Base-by-base conservation (phyloP, 2,329 filamentous ascomycete species). In the Phymatotrichopsis omnivora region DNA sequence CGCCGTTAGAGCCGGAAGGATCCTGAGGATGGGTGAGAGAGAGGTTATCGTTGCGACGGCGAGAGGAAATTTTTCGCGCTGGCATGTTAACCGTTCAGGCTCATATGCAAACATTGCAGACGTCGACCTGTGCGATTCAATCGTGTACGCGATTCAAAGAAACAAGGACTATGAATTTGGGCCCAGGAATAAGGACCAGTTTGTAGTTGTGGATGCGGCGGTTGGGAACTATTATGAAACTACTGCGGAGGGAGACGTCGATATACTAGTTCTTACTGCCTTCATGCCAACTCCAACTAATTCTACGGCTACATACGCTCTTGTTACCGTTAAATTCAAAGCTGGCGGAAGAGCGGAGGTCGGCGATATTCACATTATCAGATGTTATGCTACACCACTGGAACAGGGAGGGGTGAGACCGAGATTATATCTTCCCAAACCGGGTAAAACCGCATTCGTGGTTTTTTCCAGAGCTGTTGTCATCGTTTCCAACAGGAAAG, bases 51-150 rank as follows among this genome's bases (percentile, higher is more conserved):
- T 87, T 28, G 77, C 80, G 11, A 91, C 86, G 2, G 73, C 77
- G 42, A 80, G 80, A 57, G 89, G 83, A 22, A 74, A 79, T 47
- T 67, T 98, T 20, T 81, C 93, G 57, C 73, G 80, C 6, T 98
- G 91, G 91, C 83, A 82, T 60, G 72, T 95, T 32, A 85, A 89
- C 59, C 85, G 89, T 62, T 84, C 83, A 50, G 87, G 87, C 25
- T 84, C 87, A 55, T 80, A 86, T 60, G 77, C 82, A 32, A 71
- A 85, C 36, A 74, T 82, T 35, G 73, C 74, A 20, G 84, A 89
- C 51, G 69, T 79, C 17, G 82, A 93, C 61, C 69, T 78, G 46
- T 75, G 78, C 44, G 75, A 78, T 17, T 64, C 73, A 3, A 70
- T 95, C 27, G 61, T 80, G 12, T 63, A 69, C 2, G 75, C 78